Percentiles rank a stretch among this genome's conserved stretches.
phyloP scores from a whole-genome alignment of 2,329 filamentous ascomycete species.

The Xenosphaeropsis pyriputrescens region DNA sequence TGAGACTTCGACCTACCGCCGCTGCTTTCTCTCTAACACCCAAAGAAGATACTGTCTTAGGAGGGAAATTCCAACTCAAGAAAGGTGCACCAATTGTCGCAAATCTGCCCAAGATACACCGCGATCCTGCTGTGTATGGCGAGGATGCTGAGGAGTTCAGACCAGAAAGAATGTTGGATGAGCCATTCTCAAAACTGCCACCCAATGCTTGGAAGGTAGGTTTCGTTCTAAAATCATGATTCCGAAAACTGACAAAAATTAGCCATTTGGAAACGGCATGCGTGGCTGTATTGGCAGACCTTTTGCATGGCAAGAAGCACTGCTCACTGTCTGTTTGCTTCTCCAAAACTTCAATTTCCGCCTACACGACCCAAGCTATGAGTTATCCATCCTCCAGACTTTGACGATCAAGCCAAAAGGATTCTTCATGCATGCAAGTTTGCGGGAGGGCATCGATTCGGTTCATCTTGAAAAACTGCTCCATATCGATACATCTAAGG shows the following conservation, averaged over 20 bases:
- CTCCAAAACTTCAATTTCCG: conserved; percentile 59
- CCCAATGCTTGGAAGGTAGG: conserved; percentile 42
- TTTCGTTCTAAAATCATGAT: not conserved
- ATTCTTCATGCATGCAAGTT: conserved; percentile 42
- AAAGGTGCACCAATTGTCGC: conserved; percentile 32
- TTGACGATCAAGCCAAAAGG: conserved; percentile 48
- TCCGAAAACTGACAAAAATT: not conserved
- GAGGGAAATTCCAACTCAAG: conserved; percentile 43
- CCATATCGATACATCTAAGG: conserved; percentile 1
- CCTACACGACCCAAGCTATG: conserved; percentile 42
- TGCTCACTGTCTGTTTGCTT: conserved; percentile 44
- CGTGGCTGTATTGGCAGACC: conserved; percentile 57
- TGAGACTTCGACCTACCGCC: conserved; percentile 46
- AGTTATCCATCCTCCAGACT: conserved; percentile 35
- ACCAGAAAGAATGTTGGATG: conserved; percentile 59
- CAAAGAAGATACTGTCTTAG: conserved; percentile 32
- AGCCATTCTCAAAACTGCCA: conserved; percentile 48
- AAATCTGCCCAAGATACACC: conserved; percentile 37
- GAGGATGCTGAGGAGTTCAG: conserved; percentile 48
- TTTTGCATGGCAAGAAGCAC: conserved; percentile 61
- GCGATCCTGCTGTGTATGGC: conserved; percentile 49
- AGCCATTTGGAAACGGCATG: conserved; percentile 57
- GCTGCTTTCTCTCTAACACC: conserved; percentile 38
- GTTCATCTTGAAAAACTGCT: conserved; percentile 24
- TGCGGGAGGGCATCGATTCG: conserved; percentile 33